Conservation (phyloP, 2,329 filamentous ascomycete species). For the Lachnellula suecica region DNA sequence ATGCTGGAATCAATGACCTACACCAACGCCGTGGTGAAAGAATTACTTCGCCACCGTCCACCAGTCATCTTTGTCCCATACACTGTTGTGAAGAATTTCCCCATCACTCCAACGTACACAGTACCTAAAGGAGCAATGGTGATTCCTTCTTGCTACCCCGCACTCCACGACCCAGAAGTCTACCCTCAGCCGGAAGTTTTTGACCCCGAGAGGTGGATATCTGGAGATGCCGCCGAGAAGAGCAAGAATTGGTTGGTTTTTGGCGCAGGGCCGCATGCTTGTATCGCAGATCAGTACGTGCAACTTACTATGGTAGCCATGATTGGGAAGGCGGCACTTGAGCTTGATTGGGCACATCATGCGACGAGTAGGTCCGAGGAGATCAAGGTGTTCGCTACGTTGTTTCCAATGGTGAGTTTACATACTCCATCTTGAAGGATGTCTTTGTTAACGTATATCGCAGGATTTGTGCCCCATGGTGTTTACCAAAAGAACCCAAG, state of each 20-base stretch:
- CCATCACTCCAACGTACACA: conserved; percentile 47
- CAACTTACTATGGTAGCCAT: conserved; percentile 50
- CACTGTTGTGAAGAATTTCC: conserved; percentile 46
- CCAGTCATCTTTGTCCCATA: conserved; percentile 57
- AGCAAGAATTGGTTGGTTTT: conserved; percentile 56
- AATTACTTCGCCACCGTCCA: conserved; percentile 50
- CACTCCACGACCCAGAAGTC: conserved; percentile 47
- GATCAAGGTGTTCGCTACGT: conserved; percentile 86
- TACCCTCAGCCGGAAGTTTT: conserved; percentile 48
- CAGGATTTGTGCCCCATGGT: too few species aligned
- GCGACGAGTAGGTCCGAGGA: conserved; percentile 48
- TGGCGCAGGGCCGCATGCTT: conserved; percentile 50
- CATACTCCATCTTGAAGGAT: too few species aligned
- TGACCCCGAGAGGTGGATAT: conserved; percentile 52
- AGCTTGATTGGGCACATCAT: conserved; percentile 50
- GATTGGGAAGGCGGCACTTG: conserved; percentile 51
- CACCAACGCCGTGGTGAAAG: conserved; percentile 52
- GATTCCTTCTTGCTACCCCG: conserved; percentile 50
- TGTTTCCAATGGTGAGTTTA: conserved; percentile 90
- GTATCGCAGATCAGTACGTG: conserved; percentile 48
- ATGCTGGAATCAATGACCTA: conserved; percentile 51
- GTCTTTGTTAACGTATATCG: too few species aligned
- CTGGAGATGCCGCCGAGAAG: conserved; percentile 48
- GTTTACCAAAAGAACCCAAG: too few species aligned
- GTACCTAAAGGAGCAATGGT: conserved; percentile 49